Evolutionary conservation across 2,329 filamentous ascomycete species (phyloP), one percentile per base, ranked within the genome.

Genomic region (Phaeosphaeriaceae sp.): DNA sequence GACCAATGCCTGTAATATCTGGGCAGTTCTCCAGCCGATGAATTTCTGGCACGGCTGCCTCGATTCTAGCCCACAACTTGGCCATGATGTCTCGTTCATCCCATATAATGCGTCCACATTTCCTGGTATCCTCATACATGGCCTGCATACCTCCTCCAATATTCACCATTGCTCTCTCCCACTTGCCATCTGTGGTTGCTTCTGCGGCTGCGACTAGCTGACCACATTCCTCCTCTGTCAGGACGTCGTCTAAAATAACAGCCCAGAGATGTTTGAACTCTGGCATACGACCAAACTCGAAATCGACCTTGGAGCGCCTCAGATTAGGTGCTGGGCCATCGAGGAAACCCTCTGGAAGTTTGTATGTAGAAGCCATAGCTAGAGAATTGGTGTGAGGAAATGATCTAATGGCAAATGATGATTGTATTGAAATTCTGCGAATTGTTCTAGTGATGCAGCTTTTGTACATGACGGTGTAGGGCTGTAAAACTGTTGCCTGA

Each of bases 21-120:
- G 59, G 41, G 63, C 60, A 62, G 8, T 63, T 29, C 37, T 68
- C 57, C 17, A 81, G 72, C 16, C 78, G 66, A 11, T 74, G 69
- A 1, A 87, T 81, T 13, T 80, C 76, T 0, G 74, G 74, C 9
- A 84, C 59, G 17, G 74, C 72, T 4, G 73, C 73, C 48, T 73
- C 67, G 12, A 83, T 68, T 8, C 90, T 80, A 33, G 74, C 76
- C 81, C 87, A 87, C 0, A 94, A 61, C 17, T 83, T 81, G 18
- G 82, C 78, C 0, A 84, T 86, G 1, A 93, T 58, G 1, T 82
- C 81, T 40, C 79, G 76, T 12, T 81, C 74, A 64, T 94, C 88
- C 82, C 86, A 89, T 58, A 94, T 87, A 56, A 93, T 89, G 3
- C 90, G 81, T n/a, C 87, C 87, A 61, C 87, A 87, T 52, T 89